Conservation (phyloP, 2,329 filamentous ascomycete genomes). For the Coleophoma crateriformis region DNA sequence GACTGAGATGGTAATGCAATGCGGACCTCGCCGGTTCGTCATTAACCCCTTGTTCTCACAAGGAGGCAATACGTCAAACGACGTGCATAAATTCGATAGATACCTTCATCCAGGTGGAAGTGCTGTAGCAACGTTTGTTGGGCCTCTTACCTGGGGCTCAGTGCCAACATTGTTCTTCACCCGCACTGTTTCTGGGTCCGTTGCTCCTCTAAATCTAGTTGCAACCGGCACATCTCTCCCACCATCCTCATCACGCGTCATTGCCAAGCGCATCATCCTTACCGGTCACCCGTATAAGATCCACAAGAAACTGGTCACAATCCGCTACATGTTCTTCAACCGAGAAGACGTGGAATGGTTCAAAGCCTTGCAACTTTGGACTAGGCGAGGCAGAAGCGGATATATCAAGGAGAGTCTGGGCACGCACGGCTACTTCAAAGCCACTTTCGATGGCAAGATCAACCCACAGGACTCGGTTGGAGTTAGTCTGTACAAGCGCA, state of each 20-base stretch:
- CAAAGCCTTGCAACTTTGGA: conserved; percentile 94
- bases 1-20: conserved; percentile 86
- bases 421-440: conserved; percentile 99
- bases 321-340: conserved; percentile 99
- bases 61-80: conserved; percentile 85
- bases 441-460: conserved; percentile 91
- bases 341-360: conserved; percentile 94
- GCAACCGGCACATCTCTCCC: conserved; percentile 84
- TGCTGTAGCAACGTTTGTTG: conserved; percentile 83
- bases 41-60: conserved; percentile 90
- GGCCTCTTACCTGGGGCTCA: conserved; percentile 86
- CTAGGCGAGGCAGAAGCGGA: conserved; percentile 77
- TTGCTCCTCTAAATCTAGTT: conserved; percentile 60
- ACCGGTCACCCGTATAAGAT: conserved; percentile 98
- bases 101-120: conserved; percentile 88
- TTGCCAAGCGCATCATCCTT: conserved; percentile 90
- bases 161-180: conserved; percentile 89
- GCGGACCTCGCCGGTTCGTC: conserved; percentile 78
- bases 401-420: conserved; percentile 92
- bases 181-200: conserved; percentile 37
- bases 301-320: conserved; percentile 93
- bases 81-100: conserved; percentile 95
- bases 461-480: conserved; percentile 94
- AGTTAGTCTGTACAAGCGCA: conserved; percentile 81
- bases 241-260: conserved; percentile 69